Base-by-base conservation (phyloP, 1,139 yeast genomes). In the Geotrichum europaeum region DNA sequence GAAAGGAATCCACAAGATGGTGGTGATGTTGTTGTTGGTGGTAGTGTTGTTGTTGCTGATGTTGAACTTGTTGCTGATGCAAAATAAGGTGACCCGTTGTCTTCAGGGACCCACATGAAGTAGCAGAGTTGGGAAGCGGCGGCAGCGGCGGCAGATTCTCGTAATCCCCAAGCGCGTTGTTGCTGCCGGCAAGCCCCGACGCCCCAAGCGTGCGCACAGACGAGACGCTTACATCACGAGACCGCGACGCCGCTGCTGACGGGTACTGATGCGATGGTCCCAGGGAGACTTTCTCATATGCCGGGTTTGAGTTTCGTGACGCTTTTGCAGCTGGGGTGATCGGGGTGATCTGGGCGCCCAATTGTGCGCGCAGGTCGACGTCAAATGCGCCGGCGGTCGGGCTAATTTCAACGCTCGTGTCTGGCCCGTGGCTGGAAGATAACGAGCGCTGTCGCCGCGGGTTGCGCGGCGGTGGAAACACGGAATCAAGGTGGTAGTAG, bases 11-110 rank as follows among this genome's bases (percentile, higher is more conserved):
- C 5, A 5, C 22, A 2, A 5, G 22, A 15, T n/a, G 20, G 22
- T 40, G 13, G 18, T 36, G 18, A 36, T 13, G 9, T 40, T 40
- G 47, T n/a, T 40, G 47, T 2, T 40, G 47, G 18, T 40, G 22
- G n/a, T 40, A 10, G 4, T 36, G 43, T 13, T 36, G 43, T 13
- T 63, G 60, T 50, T 58, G 40, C 49, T 55, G 47, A 34, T 50
- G 40, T 52, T 34, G 32, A 53, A 51, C 24, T 36, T 63, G 60
- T 53, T 58, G 40, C 51, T 63, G 60, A 50, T 58, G 40, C 47
- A 36, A 22, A 53, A 51, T n/a, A 55, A 54, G 20, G 53, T 18
- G 25, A 50, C 20, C 18, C 30, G 36, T 36, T 15, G 55, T 56
- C 13, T 40, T 40, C 20, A 40, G 47, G 47, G 47, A 40, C 47